Evolutionary conservation across 2,329 filamentous ascomycete species (phyloP).

Genomic region (Gliomastix tumulicola): DNA sequence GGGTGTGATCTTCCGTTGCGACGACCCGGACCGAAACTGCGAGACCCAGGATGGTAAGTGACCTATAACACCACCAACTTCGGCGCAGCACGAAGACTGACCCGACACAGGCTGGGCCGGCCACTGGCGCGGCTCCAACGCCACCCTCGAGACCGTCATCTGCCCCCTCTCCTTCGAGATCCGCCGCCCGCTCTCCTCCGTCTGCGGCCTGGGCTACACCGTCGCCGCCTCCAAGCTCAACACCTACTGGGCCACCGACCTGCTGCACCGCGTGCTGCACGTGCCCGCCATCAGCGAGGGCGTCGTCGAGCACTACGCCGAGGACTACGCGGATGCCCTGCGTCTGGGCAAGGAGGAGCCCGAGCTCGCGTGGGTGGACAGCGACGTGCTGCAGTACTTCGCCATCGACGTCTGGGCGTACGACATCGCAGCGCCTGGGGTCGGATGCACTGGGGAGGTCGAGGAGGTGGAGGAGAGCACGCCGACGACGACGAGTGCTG

Average conservation of each 20-base stretch:
- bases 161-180: conserved; percentile 54
- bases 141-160: conserved; percentile 61
- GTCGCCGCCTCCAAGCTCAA: conserved; percentile 49
- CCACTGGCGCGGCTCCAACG: conserved; percentile 61
- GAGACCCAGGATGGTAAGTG: conserved; percentile 32
- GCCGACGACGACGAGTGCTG: conserved; percentile 5
- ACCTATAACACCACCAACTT: neutral
- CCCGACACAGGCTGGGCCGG: conserved; percentile 54
- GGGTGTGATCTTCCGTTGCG: conserved; percentile 57
- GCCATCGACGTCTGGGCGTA: conserved; percentile 61
- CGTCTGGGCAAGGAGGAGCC: conserved; percentile 41
- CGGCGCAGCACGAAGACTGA: no score
- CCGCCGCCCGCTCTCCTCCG: conserved; percentile 47
- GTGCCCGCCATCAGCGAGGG: conserved; percentile 52
- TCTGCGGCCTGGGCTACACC: conserved; percentile 58
- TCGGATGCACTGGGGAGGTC: conserved; percentile 48
- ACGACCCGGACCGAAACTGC: conserved; percentile 62
- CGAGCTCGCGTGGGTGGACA: conserved; percentile 45
- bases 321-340: conserved; percentile 47
- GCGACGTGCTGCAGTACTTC: conserved; percentile 60
- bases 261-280: conserved; percentile 62
- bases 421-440: conserved; percentile 56
- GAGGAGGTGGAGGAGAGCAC: conserved; percentile 6
- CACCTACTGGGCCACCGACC: conserved; percentile 59
- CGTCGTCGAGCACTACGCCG: conserved; percentile 55